These are phyloP conservation scores for Shiraia sp. DNA, from an alignment of 2,329 filamentous ascomycete species.

Conservation along the genomic window DNA sequence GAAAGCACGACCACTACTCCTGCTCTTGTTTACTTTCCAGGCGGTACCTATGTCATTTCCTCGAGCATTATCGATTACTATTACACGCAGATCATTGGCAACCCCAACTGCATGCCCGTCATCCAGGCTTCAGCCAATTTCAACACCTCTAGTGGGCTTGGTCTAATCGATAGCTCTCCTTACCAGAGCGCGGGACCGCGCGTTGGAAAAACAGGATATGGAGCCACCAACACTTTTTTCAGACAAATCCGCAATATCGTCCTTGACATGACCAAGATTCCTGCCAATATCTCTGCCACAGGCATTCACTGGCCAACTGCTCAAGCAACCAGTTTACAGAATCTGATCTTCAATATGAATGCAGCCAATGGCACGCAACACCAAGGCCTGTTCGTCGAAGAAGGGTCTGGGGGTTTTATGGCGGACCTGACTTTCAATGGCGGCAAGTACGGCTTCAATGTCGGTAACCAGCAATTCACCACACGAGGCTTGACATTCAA, in stretches of 20 bases:
- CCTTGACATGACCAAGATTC: conserved; percentile 61
- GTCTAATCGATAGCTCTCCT: conserved; percentile 61
- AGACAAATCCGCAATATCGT: conserved; percentile 68
- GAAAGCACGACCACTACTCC: conserved; percentile 56
- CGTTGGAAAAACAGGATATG: conserved; percentile 44
- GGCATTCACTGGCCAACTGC: conserved; percentile 52
- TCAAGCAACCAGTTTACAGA: conserved; percentile 52
- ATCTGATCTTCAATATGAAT: conserved; percentile 51
- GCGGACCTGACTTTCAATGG: conserved; percentile 51
- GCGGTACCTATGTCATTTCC: conserved; percentile 63
- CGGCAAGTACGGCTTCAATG: conserved; percentile 45
- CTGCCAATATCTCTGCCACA: conserved; percentile 50
- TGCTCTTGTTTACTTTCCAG: conserved; percentile 61
- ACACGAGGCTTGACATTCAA: conserved; percentile 60
- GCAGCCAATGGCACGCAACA: conserved; percentile 50
- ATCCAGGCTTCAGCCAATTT: conserved; percentile 60
- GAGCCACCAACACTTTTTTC: conserved; percentile 65
- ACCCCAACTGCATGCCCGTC: conserved; percentile 60
- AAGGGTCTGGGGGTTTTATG: conserved; percentile 52
- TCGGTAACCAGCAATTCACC: conserved; percentile 59
- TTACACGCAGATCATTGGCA: conserved; percentile 65
- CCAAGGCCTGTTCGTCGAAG: conserved; percentile 50
- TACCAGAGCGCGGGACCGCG: conserved; percentile 46
- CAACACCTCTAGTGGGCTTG: conserved; percentile 48
- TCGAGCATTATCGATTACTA: conserved; percentile 65